Percentiles rank a stretch among this genome's conserved stretches.
phyloP scores from a whole-genome alignment of 2,329 filamentous ascomycete genomes.

The Aspergillus sp. region DNA sequence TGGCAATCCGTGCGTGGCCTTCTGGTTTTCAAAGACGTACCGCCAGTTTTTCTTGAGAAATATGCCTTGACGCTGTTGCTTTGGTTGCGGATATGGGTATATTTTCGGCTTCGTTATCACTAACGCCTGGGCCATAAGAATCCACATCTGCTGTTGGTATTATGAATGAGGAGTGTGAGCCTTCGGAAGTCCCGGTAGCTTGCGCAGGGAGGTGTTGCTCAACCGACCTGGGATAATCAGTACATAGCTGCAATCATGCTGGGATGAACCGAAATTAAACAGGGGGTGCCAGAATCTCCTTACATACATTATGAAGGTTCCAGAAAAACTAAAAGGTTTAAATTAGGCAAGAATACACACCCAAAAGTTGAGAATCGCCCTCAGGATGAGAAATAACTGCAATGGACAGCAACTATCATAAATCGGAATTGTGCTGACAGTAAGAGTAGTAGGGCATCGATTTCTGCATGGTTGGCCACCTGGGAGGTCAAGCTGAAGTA shows the following conservation, averaged over 20 bases:
- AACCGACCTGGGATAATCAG: conserved; percentile 11
- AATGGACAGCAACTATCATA: not conserved
- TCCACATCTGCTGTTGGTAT: conserved; percentile 4
- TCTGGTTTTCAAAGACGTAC: conserved; percentile 19
- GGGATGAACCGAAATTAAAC: not conserved
- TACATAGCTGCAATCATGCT: not conserved
- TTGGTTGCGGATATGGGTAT: not conserved
- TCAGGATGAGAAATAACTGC: not conserved
- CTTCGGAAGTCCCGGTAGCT: not conserved
- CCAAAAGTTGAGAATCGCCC: not conserved
- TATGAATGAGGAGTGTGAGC: conserved; percentile 1
- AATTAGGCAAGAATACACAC: not conserved
- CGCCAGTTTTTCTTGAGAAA: conserved; percentile 22
- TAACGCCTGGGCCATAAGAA: not conserved
- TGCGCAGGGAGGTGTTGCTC: not conserved
- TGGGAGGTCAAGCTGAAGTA: not conserved
- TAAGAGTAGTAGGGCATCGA: not conserved
- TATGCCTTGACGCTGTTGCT: not conserved
- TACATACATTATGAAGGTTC: conserved; percentile 11
- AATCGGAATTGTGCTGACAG: not conserved
- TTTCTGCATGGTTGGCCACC: not conserved
- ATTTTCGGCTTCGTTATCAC: not conserved
- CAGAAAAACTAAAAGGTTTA: not conserved
- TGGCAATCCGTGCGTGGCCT: not conserved
- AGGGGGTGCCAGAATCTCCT: not conserved